phyloP scores from a whole-genome alignment of 768 basidiomycete genomes.

The Russula olivacea region DNA sequence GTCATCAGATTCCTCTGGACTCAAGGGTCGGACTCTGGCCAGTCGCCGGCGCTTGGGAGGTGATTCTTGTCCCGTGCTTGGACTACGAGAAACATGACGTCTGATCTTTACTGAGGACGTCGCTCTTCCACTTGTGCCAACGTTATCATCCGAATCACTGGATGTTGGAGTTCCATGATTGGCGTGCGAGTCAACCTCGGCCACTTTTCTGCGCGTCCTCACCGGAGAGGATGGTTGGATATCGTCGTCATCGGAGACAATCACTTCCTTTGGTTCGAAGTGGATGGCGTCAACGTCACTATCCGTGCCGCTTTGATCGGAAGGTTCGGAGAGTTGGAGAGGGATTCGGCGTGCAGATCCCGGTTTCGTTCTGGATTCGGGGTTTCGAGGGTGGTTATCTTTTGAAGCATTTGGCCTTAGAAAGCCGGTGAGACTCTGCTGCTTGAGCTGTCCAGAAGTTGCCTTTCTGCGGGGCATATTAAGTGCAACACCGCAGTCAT shows the following conservation, averaged over 20 bases:
- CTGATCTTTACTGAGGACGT: background rate
- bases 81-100: conserved; percentile 26
- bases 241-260: conserved; percentile 25
- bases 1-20: conserved; percentile 39
- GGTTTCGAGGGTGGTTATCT: background rate
- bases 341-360: background rate
- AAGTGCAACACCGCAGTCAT: no score
- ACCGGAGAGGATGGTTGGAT: conserved; percentile 27
- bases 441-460: background rate
- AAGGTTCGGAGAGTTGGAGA: background rate
- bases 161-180: background rate
- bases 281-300: conserved; percentile 48
- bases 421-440: conserved; percentile 12
- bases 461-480: conserved; percentile 13
- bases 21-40: conserved; percentile 38
- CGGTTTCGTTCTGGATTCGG: background rate
- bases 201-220: conserved; percentile 24
- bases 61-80: conserved; percentile 34
- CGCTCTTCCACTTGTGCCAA: background rate
- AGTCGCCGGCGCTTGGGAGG: conserved; percentile 38
- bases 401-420: conserved; percentile 3
- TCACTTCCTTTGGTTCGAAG: conserved; percentile 38
- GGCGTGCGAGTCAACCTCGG: conserved; percentile 3
- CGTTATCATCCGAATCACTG: conserved; percentile 11
- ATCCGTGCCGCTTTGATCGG: conserved; percentile 2